These are phyloP conservation scores for Apiotrichum gracile DNA, from an alignment of 1,284 basidiomycete species.

Conservation along the genomic window DNA sequence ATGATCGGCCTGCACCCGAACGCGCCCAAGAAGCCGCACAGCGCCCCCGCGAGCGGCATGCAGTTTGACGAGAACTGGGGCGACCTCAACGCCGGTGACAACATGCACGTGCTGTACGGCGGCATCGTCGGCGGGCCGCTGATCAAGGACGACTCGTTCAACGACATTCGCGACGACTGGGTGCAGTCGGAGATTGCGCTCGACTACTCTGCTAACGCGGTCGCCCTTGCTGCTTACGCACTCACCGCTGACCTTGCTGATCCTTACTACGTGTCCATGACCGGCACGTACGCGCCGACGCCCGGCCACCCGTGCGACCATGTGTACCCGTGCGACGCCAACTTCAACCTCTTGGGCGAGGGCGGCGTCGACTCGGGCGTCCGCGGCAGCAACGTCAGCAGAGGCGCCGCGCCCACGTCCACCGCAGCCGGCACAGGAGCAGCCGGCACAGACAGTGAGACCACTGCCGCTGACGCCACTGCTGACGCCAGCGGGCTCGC, in stretches of 20 bases:
- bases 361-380: too few relatives aligned
- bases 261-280: conserved; percentile 67
- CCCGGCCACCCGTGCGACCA: conserved; percentile 65
- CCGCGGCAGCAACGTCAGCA: too few relatives aligned
- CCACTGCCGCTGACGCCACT: too few relatives aligned
- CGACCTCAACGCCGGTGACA: conserved; percentile 63
- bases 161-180: conserved; percentile 64
- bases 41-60: conserved; percentile 73
- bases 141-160: conserved; percentile 61
- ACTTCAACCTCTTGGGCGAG: too few relatives aligned
- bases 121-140: conserved; percentile 83
- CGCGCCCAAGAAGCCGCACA: conserved; percentile 81
- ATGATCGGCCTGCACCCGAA: conserved; percentile 78
- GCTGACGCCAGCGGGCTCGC: too few relatives aligned
- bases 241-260: conserved; percentile 48
- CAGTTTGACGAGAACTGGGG: conserved; percentile 57
- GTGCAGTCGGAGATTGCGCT: conserved; percentile 40
- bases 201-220: conserved; percentile 73
- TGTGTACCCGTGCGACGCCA: too few relatives aligned
- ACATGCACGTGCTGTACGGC: conserved; percentile 75
- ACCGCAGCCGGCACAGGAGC: too few relatives aligned
- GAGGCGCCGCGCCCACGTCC: too few relatives aligned
- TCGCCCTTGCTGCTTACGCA: conserved; percentile 63
- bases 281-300: conserved; percentile 64
- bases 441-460: too few relatives aligned